Conservation (phyloP, 2,329 filamentous ascomycete species). For the Cadophora malorum region DNA sequence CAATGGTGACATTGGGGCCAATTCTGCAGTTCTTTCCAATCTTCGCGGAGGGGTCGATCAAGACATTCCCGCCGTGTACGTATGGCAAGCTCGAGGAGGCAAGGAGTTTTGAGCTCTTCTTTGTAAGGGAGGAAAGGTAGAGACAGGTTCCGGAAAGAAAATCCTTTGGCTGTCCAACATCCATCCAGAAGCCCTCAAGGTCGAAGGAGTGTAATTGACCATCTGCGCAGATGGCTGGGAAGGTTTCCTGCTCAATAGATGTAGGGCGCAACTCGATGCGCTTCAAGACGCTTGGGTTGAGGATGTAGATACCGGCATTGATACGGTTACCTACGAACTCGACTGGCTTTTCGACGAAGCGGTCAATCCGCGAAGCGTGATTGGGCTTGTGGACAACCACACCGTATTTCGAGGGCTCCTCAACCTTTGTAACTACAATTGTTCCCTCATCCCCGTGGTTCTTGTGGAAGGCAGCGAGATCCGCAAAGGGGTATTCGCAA, state of each 20-base stretch:
- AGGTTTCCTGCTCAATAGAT: slow-evolving; percentile 98
- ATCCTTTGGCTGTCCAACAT: slow-evolving; percentile 97
- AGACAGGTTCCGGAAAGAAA: slow-evolving; percentile 96
- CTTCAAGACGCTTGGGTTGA: slow-evolving; percentile 88
- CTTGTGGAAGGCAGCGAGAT: slow-evolving; percentile 92
- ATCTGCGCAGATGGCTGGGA: slow-evolving; percentile 90
- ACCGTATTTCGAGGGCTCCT: slow-evolving; percentile 98
- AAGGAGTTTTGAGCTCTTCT: slow-evolving; percentile 87
- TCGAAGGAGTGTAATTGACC: slow-evolving; percentile 95
- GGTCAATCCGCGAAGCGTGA: slow-evolving; percentile 90
- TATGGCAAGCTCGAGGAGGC: slow-evolving; percentile 75
- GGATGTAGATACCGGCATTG: slow-evolving; percentile 97
- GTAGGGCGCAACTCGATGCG: slow-evolving; percentile 96
- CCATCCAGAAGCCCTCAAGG: slow-evolving; percentile 99
- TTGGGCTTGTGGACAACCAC: slow-evolving; percentile 97
- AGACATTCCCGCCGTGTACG: slow-evolving; percentile 91
- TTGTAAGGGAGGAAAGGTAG: slow-evolving; percentile 90
- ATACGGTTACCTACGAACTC: slow-evolving; percentile 99
- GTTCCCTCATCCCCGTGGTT: slow-evolving; percentile 93
- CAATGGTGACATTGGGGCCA: slow-evolving; percentile 95
- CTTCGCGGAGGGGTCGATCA: slow-evolving; percentile 93
- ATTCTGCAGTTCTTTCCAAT: slow-evolving; percentile 99
- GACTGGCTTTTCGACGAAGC: slow-evolving; percentile 99
- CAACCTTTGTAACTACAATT: slow-evolving; percentile 98
- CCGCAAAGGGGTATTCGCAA: slow-evolving; percentile 94